Evolutionary conservation across 306 rosid species (phyloP), one percentile per base, ranked within the genome.

Genomic region (Pueraria montana): DNA sequence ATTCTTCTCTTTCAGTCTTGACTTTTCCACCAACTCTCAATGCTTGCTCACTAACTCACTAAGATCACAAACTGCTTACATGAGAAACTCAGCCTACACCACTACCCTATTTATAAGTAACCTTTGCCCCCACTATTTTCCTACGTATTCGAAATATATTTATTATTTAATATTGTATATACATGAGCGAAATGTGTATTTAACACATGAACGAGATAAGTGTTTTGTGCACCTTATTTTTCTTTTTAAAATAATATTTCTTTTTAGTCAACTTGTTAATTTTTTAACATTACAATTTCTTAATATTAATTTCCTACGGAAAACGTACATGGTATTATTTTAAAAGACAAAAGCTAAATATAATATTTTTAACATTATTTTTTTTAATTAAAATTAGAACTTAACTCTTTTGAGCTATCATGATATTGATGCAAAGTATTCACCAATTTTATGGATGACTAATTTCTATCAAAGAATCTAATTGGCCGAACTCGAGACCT

Each of bases 71-170:
- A 40, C 68, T 70, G 38, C 50, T 20, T 74, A 14, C 71, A 30
- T 73, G 67, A 42, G 2, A 55, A 43, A 43, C 16, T 3, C 12
- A 80, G 1, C 76, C 38, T 24, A 30, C 76, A 76, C 32, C 7
- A 36, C 79, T 49, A 42, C 81, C 69, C 84, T 67, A 82, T 86
- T 86, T 86, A 86, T 86, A 86, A 73, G 84, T 78, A 82, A 16
- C 86, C 69, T 86, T 82, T 82, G 74, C 70, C 69, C 83, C 83
- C 84, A 72, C 77, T 70, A 34, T 59, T 34, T 59, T 11, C 61
- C 72, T n/a, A 13, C 43, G 21, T 24, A 79, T 18, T 79, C 2
- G 1, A 79, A 78, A 63, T 42, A 20, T 18, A 11, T 18, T 34
- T 67, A 62, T 27, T 30, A 30, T 21, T 3, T n/a, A 16, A 8